phyloP scores from a whole-genome alignment of 108 stramenopile genomes.

The Parmales sp. region DNA sequence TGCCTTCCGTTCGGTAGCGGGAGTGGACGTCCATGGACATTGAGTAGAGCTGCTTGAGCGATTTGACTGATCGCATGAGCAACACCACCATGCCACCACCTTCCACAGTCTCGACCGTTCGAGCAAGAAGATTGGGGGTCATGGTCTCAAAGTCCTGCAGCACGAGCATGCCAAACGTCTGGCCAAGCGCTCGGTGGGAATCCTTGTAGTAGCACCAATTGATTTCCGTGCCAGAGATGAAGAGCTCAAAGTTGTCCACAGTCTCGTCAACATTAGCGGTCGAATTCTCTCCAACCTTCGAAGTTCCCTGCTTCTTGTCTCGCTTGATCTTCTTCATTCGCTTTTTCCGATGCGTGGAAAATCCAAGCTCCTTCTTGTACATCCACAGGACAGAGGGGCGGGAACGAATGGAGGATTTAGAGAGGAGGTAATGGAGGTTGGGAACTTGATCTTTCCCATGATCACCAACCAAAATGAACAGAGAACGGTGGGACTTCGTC shows the following conservation, averaged over 20 bases:
- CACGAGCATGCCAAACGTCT: slow-evolving; percentile 88
- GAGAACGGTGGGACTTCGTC: slow-evolving; percentile 62
- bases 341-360: slow-evolving; percentile 77
- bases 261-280: slow-evolving; percentile 29
- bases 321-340: slow-evolving; percentile 95
- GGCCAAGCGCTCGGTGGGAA: slow-evolving; percentile 85
- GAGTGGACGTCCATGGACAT: slow-evolving; percentile 98
- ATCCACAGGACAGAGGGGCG: slow-evolving; percentile 93
- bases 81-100: slow-evolving; percentile 96
- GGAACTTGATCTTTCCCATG: slow-evolving; percentile 97
- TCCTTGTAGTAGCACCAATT: slow-evolving; percentile 99
- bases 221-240: slow-evolving; percentile 83
- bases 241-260: slow-evolving; percentile 93
- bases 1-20: slow-evolving; percentile 82
- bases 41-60: slow-evolving; percentile 90
- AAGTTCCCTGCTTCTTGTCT: slow-evolving; percentile 68
- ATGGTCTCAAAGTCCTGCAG: slow-evolving; percentile 98
- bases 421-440: slow-evolving; percentile 86
- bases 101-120: slow-evolving; percentile 95
- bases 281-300: slow-evolving; percentile 14
- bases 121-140: slow-evolving; percentile 94
- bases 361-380: slow-evolving; percentile 98
- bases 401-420: slow-evolving; percentile 59
- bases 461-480: slow-evolving; percentile 94
- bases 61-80: slow-evolving; percentile 78